Percentiles rank a stretch among this genome's conserved stretches.
These are phyloP conservation scores for Quercus glauca DNA, from an alignment of 306 rosid species.

Conservation along the genomic window DNA sequence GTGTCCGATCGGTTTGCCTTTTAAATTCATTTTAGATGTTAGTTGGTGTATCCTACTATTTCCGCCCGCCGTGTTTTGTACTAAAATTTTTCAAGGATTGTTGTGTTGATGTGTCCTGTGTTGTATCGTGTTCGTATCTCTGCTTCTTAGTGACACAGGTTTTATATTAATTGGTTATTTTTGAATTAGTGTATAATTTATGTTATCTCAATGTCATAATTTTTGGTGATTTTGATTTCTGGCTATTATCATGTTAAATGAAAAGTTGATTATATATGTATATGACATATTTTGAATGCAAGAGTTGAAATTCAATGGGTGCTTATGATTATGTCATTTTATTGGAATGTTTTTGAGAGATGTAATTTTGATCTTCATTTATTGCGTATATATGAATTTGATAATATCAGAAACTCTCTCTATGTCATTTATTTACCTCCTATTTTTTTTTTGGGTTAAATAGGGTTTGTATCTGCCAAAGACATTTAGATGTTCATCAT, in stretches of 20 bases:
- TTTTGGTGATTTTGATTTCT: background rate
- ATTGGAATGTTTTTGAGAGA: background rate
- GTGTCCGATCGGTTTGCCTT: too few relatives aligned
- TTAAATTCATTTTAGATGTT: too few relatives aligned
- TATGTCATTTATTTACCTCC: background rate
- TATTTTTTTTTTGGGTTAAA: background rate
- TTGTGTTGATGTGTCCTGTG: background rate
- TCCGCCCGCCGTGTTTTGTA: too few relatives aligned
- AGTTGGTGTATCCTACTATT: too few relatives aligned
- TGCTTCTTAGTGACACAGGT: too few relatives aligned
- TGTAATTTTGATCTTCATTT: background rate
- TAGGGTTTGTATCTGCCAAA: background rate
- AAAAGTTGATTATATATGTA: too few relatives aligned
- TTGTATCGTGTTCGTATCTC: too few relatives aligned
- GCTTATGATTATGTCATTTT: background rate
- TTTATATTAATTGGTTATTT: background rate
- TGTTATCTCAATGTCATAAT: background rate
- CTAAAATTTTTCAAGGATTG: too few relatives aligned
- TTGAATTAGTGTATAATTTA: background rate
- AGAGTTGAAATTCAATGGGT: background rate
- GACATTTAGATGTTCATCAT: slow-evolving; percentile 8
- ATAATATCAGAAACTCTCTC: background rate
- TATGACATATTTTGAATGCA: background rate
- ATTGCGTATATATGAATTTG: background rate
- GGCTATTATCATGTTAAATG: background rate